phyloP scores from a whole-genome alignment of 495 filamentous ascomycete species.

The Apiosordaria backusii region DNA sequence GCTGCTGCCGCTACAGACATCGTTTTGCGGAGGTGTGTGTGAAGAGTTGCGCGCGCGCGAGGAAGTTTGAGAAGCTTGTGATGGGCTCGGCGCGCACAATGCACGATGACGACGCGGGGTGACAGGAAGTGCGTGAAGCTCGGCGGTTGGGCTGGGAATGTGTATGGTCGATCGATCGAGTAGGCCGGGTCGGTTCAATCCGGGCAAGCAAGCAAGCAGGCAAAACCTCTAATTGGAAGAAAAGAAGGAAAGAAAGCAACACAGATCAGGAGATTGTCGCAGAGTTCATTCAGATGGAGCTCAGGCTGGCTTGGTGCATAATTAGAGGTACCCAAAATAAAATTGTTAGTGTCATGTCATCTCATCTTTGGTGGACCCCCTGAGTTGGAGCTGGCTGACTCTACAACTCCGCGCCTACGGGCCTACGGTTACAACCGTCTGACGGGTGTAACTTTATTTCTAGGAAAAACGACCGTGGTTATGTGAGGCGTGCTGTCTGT shows the following conservation, averaged over 20 bases:
- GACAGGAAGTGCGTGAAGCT: background rate
- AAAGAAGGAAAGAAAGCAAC: slow-evolving; percentile 5
- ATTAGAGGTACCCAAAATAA: slow-evolving; percentile 12
- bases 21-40: slow-evolving; percentile 12
- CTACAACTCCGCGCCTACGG: background rate
- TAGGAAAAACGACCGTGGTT: background rate
- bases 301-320: slow-evolving; percentile 2
- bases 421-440: too few species aligned
- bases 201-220: background rate
- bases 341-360: slow-evolving; percentile 25
- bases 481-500: background rate
- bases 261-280: background rate
- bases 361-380: slow-evolving; percentile 8
- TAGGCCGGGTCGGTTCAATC: background rate
- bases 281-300: background rate
- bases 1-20: slow-evolving; percentile 26
- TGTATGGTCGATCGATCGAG: background rate
- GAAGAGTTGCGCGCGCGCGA: background rate
- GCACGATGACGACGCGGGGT: slow-evolving; percentile 20
- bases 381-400: background rate
- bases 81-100: slow-evolving; percentile 1
- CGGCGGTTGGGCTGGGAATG: background rate
- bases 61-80: background rate
- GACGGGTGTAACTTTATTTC: background rate
- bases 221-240: background rate